Conservation (phyloP, 2,329 filamentous ascomycete genomes). For the Aspergillus sp. region DNA sequence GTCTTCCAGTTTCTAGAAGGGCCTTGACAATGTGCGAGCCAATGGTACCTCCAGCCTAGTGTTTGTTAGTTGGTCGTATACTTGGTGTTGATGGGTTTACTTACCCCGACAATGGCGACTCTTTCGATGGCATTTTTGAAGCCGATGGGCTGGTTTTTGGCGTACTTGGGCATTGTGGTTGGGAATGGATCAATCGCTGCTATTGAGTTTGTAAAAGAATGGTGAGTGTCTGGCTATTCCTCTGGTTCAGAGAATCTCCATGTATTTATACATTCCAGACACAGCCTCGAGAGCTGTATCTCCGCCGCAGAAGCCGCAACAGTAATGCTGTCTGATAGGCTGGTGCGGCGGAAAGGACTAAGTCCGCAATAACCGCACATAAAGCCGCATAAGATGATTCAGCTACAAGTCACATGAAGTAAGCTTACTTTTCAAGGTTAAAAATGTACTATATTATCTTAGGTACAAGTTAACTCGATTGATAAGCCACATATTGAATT, state of each 20-base stretch:
- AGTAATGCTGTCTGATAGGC: constrained; percentile 1
- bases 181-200: background rate
- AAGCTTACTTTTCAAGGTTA: no score
- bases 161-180: constrained; percentile 17
- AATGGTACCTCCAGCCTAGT: constrained; percentile 32
- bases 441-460: no score
- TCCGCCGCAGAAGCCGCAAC: background rate
- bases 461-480: background rate
- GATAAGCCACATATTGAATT: background rate
- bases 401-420: background rate
- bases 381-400: constrained; percentile 2
- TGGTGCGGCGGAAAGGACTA: no score
- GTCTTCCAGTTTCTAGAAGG: constrained; percentile 46
- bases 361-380: constrained; percentile 13
- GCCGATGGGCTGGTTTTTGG: constrained; percentile 16
- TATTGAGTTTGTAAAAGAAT: constrained; percentile 1
- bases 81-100: constrained; percentile 5
- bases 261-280: constrained; percentile 13
- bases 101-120: constrained; percentile 37
- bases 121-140: constrained; percentile 30
- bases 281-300: constrained; percentile 1
- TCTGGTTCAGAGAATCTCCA: constrained; percentile 5
- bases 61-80: constrained; percentile 9
- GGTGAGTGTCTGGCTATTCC: constrained; percentile 3
- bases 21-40: constrained; percentile 22